A percentile compares a stretch with the other conserved stretches of the same genome.
Conservation (phyloP, 495 filamentous ascomycete genomes). For the Astrocystis sublimbata region DNA sequence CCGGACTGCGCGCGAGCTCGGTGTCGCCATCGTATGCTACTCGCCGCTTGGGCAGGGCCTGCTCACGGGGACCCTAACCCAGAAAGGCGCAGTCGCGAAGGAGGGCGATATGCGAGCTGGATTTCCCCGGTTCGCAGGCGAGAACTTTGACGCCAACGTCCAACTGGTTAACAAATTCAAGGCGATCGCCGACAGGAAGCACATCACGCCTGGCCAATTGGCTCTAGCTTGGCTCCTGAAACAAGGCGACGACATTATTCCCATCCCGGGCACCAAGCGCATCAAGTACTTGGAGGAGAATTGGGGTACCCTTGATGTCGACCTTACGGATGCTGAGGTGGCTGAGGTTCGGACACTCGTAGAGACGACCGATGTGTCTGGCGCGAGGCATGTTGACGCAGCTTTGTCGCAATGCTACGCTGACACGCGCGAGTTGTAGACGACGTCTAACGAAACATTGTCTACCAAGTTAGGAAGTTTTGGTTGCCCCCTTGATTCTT, state of each 20-base stretch:
- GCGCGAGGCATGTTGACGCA: no score
- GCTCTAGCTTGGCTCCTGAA: constrained; percentile 63
- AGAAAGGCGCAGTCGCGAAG: constrained; percentile 56
- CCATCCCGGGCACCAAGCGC: constrained; percentile 8
- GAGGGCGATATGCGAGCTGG: constrained; percentile 53
- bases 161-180: constrained; percentile 62
- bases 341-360: no score
- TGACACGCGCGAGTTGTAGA: no score
- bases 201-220: constrained; percentile 63
- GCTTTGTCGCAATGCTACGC: no score
- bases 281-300: constrained; percentile 10
- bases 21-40: constrained; percentile 66
- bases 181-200: constrained; percentile 61
- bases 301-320: neutral
- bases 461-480: no score
- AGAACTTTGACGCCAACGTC: constrained; percentile 63
- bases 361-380: no score
- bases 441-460: no score
- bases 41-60: constrained; percentile 37
- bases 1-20: constrained; percentile 59
- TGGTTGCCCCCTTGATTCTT: no score
- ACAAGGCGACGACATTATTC: constrained; percentile 5
- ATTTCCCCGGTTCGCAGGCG: constrained; percentile 62
- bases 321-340: no score
- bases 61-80: constrained; percentile 58